Evolutionary conservation across 2,329 filamentous ascomycete species (phyloP).

Genomic region (Apiospora saccharicola): DNA sequence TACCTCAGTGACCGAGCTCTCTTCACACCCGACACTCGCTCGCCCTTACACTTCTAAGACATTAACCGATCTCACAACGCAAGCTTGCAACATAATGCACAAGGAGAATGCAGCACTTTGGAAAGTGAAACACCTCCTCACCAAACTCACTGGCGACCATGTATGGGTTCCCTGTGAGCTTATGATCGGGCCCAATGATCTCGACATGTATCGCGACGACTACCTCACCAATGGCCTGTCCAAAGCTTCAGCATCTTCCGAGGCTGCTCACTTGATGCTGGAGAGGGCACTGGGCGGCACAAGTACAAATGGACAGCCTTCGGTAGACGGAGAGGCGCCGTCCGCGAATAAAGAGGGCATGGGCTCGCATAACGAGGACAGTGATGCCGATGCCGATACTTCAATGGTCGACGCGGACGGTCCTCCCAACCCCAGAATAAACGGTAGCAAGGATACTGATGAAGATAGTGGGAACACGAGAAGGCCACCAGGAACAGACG

Average conservation of each 20-base stretch:
- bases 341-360: conserved; percentile 27
- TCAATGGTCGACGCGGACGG: conserved; percentile 43
- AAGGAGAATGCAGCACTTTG: conserved; percentile 77
- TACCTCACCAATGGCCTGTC: conserved; percentile 37
- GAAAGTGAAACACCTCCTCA: conserved; percentile 77
- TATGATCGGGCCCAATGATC: conserved; percentile 64
- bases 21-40: conserved; percentile 76
- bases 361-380: conserved; percentile 23
- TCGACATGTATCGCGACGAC: conserved; percentile 60
- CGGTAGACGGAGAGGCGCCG: conserved; percentile 34
- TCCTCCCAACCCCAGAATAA: conserved; percentile 27
- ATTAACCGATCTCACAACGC: conserved; percentile 72
- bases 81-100: conserved; percentile 75
- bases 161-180: conserved; percentile 69
- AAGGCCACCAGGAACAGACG: not conserved
- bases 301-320: conserved; percentile 33
- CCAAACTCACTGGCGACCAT: conserved; percentile 77
- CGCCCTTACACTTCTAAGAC: conserved; percentile 78
- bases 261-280: conserved; percentile 32
- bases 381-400: conserved; percentile 31
- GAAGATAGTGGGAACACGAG: conserved; percentile 17
- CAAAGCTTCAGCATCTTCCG: conserved; percentile 35
- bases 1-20: conserved; percentile 76
- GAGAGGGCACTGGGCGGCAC: conserved; percentile 33
- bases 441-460: conserved; percentile 27